Conservation (phyloP, 2,329 filamentous ascomycete species). For the Pseudogymnoascus sp. region DNA sequence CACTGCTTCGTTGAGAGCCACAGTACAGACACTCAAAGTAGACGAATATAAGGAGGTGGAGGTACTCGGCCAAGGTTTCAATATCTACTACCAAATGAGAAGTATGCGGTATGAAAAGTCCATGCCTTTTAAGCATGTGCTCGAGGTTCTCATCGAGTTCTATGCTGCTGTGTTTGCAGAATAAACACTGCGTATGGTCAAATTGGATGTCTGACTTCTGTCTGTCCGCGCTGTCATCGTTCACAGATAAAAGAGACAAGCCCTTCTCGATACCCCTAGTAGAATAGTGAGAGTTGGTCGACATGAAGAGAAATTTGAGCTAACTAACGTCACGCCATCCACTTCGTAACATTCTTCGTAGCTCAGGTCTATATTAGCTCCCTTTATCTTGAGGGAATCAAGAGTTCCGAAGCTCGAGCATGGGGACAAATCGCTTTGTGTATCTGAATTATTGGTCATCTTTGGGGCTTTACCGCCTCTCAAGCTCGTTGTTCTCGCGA, state of each 20-base stretch:
- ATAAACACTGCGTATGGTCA: slow-evolving; percentile 35
- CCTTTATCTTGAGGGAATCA: not conserved
- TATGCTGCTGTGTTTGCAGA: slow-evolving; percentile 33
- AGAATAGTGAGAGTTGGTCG: slow-evolving; percentile 6
- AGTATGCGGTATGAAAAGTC: slow-evolving; percentile 39
- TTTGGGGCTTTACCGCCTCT: not conserved
- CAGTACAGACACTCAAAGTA: slow-evolving; percentile 48
- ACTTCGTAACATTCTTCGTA: slow-evolving; percentile 4
- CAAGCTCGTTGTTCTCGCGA: not conserved
- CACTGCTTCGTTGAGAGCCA: slow-evolving; percentile 37
- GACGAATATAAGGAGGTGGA: slow-evolving; percentile 42
- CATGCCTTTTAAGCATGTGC: slow-evolving; percentile 46
- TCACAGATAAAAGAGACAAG: slow-evolving; percentile 5
- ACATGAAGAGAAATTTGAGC: not conserved
- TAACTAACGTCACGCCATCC: not conserved
- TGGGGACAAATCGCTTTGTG: not conserved
- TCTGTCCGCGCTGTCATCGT: slow-evolving; percentile 5
- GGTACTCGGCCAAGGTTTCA: slow-evolving; percentile 42
- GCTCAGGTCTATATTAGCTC: not conserved
- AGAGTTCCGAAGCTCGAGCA: not conserved
- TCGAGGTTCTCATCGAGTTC: slow-evolving; percentile 34
- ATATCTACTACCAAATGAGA: slow-evolving; percentile 40
- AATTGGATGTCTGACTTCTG: slow-evolving; percentile 22
- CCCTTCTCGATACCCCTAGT: slow-evolving; percentile 4
- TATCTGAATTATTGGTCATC: not conserved